Base-by-base conservation (phyloP, 208 protist species). In the Naegleria fowleri region DNA sequence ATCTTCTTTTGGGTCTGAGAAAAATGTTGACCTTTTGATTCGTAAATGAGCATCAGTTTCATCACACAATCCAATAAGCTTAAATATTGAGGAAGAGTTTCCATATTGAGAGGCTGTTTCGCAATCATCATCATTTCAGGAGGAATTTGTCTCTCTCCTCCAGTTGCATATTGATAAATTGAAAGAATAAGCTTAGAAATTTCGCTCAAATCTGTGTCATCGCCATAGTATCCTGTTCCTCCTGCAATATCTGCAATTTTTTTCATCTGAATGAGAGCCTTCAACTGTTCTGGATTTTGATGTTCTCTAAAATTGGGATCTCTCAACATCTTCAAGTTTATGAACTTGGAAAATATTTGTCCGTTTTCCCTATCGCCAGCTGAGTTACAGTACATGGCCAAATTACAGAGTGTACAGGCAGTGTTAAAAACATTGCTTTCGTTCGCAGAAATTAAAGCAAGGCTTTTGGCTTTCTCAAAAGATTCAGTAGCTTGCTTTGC, bases 231-330 rank as follows among this genome's bases (percentile, higher is more conserved):
- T 36, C 67, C 67, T 36, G 1, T 5, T 36, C 29, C 67, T 9
- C 16, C 16, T 36, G 67, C 19, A 79, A 79, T 79, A 79, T 79
- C 67, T 13, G 29, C 7, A 79, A 79, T 79, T n/a, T 79, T 79
- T 79, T 79, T 79, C 67, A 79, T 79, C n/a, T 79, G 67, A 36
- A 33, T 36, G 9, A 79, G 29, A 36, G 67, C 67, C 67, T 79
- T 79, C 29, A 79, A 79, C n/a, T 79, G 67, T 79, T 79, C 67
- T 36, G 67, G 67, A 79, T 79, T 79, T 79, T 79, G 67, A 36
- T 25, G 9, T 25, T 79, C 29, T 36, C 29, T 79, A 79, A 79
- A 79, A 36, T 7, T 36, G 29, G 19, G 6, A 33, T 79, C 67
- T 79, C 29, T 36, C 22, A 67, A 67, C 19, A 79, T 79, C 19